Evolutionary conservation across 1,139 yeast genomes (phyloP), one percentile per base, ranked within the genome.

Genomic region (Meyerozyma carpophila): DNA sequence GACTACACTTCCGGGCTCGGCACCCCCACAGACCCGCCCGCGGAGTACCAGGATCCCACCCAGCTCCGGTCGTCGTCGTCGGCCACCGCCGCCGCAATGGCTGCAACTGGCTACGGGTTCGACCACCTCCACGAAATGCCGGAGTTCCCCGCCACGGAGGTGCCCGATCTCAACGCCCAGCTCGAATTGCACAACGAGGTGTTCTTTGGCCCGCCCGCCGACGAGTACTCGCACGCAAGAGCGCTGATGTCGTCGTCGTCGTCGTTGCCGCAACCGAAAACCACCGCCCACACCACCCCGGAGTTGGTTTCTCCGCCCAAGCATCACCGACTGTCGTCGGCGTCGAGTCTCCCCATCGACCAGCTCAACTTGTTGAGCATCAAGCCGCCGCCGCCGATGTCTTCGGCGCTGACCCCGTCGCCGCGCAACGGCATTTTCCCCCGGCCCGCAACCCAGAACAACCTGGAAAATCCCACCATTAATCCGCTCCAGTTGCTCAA

Each of bases 401-500:
- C 37, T 8, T 20, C 41, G 37, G 18, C 27, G 10, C 25, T 13
- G 13, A 14, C 27, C 3, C 25, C 32, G 21, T 20, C 32, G 13
- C 38, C 31, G 44, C 38, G 43, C 45, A 16, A 41, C 42, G 13
- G 32, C 39, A 18, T 36, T 27, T n/a, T 29, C 37, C 24, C n/a
- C n/a, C n/a, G n/a, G n/a, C n/a, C n/a, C n/a, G n/a, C n/a, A n/a
- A n/a, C n/a, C n/a, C n/a, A 9, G 7, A 31, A 37, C 18, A 36
- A 40, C 27, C 40, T 37, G 26, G 52, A 51, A 37, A 44, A 48
- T 27, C 47, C 43, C 28, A 58, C 63, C 25, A 52, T 59, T 44
- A 58, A 59, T 44, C 63, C 63, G 8, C 47, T 55, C 20, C 57
- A 57, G 38, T 47, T 59, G 28, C 45, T 56, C 43, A 48, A 52